phyloP scores from a whole-genome alignment of 2,329 filamentous ascomycete genomes.

The Aspergillus sp. region DNA sequence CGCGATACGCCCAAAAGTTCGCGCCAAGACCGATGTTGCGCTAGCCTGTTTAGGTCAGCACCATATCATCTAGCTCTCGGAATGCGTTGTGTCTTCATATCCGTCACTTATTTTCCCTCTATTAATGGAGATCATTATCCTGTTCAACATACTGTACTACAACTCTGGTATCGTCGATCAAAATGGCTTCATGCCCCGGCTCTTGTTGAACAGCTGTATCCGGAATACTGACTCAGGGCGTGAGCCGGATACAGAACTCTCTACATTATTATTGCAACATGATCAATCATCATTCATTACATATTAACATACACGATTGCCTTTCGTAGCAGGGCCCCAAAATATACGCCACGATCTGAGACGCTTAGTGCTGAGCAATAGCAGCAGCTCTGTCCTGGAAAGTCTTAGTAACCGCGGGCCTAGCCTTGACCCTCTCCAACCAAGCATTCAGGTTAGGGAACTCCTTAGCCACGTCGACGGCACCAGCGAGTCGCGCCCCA shows the following conservation, averaged over 20 bases:
- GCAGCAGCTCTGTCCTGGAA: conserved; percentile 12
- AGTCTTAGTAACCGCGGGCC: conserved; percentile 19
- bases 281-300: not conserved
- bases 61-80: not conserved
- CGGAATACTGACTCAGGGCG: no score
- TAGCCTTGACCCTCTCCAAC: conserved; percentile 21
- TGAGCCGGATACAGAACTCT: no score
- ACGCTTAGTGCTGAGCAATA: not conserved
- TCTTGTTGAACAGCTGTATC: no score
- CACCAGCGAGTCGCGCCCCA: conserved; percentile 1
- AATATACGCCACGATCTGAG: not conserved
- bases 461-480: conserved; percentile 22
- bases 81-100: no score
- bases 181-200: no score
- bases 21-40: conserved; percentile 22
- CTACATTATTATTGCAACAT: not conserved
- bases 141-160: no score
- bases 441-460: conserved; percentile 25
- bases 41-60: conserved; percentile 14
- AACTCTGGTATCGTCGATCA: no score
- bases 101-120: no score
- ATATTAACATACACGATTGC: not conserved
- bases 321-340: no score
- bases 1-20: conserved; percentile 32
- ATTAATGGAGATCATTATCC: no score